Percentiles rank a stretch among this genome's conserved stretches.
phyloP scores from a whole-genome alignment of 148 eudicot species.

The Amaranthus hypochondriacus region DNA sequence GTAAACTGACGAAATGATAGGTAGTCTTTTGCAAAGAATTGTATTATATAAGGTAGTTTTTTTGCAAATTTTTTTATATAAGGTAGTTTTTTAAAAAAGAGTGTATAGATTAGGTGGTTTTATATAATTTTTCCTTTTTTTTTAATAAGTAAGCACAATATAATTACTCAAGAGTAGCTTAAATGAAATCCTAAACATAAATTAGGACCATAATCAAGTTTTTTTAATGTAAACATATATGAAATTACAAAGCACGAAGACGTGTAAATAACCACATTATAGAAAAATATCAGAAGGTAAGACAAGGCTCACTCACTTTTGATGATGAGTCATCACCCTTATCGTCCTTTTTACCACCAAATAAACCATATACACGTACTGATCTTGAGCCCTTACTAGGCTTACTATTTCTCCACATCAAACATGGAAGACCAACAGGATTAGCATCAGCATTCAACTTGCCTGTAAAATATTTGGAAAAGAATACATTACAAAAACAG shows the following conservation, averaged over 20 bases:
- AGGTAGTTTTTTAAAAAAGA: not conserved
- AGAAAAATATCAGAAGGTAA: not conserved
- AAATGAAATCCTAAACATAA: not conserved
- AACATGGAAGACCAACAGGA: constrained; percentile 24
- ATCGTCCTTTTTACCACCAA: constrained; percentile 80
- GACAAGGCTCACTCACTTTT: constrained; percentile 50
- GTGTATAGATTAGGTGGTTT: not conserved
- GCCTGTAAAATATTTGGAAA: constrained; percentile 26
- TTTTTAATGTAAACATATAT: not conserved
- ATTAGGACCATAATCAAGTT: not conserved
- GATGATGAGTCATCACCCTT: constrained; percentile 51
- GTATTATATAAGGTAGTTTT: too few species aligned
- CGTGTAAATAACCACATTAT: not conserved
- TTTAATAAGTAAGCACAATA: not conserved
- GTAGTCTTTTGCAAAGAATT: too few species aligned
- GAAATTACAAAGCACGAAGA: not conserved
- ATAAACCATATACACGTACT: constrained; percentile 44
- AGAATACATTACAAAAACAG: not conserved
- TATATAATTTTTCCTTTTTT: too few species aligned
- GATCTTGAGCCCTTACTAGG: constrained; percentile 29
- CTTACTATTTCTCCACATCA: constrained; percentile 27
- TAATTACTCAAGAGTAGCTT: not conserved
- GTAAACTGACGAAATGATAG: too few species aligned
- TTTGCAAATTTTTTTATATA: too few species aligned
- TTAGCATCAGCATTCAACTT: constrained; percentile 22